Conservation (phyloP, 2,329 filamentous ascomycete species). For the Xylariales sp. region DNA sequence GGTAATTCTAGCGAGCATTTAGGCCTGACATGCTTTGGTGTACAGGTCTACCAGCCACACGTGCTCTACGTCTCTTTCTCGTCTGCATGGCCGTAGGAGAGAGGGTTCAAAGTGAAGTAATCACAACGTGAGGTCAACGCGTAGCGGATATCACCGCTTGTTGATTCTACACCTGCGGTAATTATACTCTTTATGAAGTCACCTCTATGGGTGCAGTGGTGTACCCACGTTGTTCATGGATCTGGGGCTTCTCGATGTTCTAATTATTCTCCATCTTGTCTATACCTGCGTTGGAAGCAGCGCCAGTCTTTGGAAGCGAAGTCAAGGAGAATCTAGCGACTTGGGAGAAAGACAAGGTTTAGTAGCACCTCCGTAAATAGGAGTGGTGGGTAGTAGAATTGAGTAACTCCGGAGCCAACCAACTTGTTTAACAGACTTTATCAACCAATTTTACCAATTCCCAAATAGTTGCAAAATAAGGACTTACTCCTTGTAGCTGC, state of each 20-base stretch:
- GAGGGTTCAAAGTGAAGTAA: not conserved
- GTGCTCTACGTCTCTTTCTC: not conserved
- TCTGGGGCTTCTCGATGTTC: not conserved
- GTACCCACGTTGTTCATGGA: not conserved
- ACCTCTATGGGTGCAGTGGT: too few relatives aligned
- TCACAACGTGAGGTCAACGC: too few relatives aligned
- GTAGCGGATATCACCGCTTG: too few relatives aligned
- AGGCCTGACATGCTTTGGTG: not conserved
- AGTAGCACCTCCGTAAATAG: not conserved
- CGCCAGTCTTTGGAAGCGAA: not conserved
- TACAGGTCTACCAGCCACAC: not conserved
- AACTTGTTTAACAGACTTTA: not conserved
- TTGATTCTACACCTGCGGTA: too few relatives aligned
- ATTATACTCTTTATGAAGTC: too few relatives aligned
- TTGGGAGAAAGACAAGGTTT: not conserved
- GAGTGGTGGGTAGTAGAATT: not conserved
- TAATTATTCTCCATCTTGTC: not conserved
- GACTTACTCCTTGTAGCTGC: too few relatives aligned
- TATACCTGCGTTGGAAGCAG: not conserved
- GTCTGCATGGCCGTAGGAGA: not conserved
- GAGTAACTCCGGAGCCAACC: not conserved
- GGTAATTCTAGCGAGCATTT: not conserved
- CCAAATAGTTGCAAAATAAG: too few relatives aligned
- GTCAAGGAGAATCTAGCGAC: not conserved
- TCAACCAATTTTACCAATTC: too few relatives aligned